Conservation (phyloP, 2,329 filamentous ascomycete genomes). For the Cercospora sp. region DNA sequence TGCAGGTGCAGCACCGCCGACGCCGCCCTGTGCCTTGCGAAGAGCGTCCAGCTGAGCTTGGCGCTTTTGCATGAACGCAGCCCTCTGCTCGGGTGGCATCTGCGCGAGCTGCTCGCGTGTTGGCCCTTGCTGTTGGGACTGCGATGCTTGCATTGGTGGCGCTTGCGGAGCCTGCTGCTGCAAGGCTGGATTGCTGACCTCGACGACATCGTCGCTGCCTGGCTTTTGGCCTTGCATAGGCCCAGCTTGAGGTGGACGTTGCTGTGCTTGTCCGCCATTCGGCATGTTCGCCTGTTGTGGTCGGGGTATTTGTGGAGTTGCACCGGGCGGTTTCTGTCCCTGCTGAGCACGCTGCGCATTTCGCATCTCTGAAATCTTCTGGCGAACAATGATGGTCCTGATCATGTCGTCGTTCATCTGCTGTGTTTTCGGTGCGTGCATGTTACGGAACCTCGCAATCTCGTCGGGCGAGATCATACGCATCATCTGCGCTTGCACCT, state of each 20-base stretch:
- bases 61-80: constrained; percentile 15
- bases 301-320: constrained; percentile 36
- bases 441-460: constrained; percentile 41
- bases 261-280: constrained; percentile 17
- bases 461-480: constrained; percentile 40
- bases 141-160: constrained; percentile 27
- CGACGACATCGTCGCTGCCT: constrained; percentile 45
- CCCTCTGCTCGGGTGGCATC: constrained; percentile 26
- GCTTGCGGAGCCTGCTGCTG: constrained; percentile 37
- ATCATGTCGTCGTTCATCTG: constrained; percentile 48
- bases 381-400: constrained; percentile 35
- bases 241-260: constrained; percentile 20
- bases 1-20: neutral
- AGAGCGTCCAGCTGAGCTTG: constrained; percentile 30
- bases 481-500: constrained; percentile 19
- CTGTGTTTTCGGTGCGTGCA: constrained; percentile 36
- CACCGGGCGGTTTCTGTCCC: constrained; percentile 35
- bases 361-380: constrained; percentile 25
- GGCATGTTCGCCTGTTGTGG: constrained; percentile 18
- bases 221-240: constrained; percentile 27
- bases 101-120: constrained; percentile 31
- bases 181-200: constrained; percentile 38
- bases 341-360: constrained; percentile 38
- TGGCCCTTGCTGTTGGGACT: constrained; percentile 24
- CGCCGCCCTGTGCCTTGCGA: constrained; percentile 31